These are phyloP conservation scores for Teunomyces kruisii DNA, from an alignment of 805 yeast species.

Conservation along the genomic window DNA sequence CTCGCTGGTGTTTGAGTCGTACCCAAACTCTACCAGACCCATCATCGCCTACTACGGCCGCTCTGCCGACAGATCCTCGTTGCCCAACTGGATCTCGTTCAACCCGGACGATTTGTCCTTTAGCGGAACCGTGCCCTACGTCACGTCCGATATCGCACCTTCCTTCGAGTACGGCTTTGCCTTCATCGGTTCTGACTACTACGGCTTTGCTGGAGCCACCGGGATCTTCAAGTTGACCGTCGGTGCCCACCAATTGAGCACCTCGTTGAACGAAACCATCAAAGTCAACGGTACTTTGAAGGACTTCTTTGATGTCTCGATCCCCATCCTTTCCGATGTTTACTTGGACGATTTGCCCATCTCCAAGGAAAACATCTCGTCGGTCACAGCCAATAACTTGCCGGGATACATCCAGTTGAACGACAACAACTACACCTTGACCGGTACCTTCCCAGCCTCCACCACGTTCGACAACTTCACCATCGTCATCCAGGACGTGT, in stretches of 20 bases:
- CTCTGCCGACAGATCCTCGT: conserved; percentile 77
- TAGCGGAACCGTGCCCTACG: conserved; percentile 85
- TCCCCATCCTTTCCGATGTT: conserved; percentile 65
- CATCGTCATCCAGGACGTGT: conserved; percentile 57
- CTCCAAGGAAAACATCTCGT: conserved; percentile 50
- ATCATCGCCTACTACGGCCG: conserved; percentile 76
- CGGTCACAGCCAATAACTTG: conserved; percentile 45
- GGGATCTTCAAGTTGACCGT: conserved; percentile 71
- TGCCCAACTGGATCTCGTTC: conserved; percentile 88
- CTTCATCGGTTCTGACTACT: conserved; percentile 76
- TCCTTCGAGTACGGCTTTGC: conserved; percentile 67
- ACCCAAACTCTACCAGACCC: conserved; percentile 43
- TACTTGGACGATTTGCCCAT: conserved; percentile 62
- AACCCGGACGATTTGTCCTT: conserved; percentile 63
- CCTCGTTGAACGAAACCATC: conserved; percentile 56
- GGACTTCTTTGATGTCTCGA: conserved; percentile 48
- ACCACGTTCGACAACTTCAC: conserved; percentile 47
- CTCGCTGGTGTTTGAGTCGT: conserved; percentile 51
- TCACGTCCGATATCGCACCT: conserved; percentile 86
- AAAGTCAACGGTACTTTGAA: conserved; percentile 68
- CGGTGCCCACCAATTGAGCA: conserved; percentile 85
- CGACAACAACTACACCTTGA: conserved; percentile 37
- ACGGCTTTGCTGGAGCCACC: conserved; percentile 70
- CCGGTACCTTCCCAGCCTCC: conserved; percentile 56
- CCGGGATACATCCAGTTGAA: conserved; percentile 61